Evolutionary conservation across 306 rosid genomes (phyloP), one percentile per base, ranked within the genome.

Genomic region (cucumber (Cucumis sativus)): DNA sequence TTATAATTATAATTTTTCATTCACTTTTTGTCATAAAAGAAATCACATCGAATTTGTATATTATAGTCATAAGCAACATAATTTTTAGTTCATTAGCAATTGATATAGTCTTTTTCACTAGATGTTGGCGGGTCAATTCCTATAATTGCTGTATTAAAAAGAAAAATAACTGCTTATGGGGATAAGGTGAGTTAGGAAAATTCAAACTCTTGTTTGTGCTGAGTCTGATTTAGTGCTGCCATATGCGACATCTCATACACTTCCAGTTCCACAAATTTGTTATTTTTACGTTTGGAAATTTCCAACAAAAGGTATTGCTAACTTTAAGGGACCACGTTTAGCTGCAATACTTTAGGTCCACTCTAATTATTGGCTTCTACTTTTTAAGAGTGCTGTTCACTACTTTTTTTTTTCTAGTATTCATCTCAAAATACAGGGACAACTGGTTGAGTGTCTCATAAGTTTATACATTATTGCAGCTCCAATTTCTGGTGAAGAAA

Each of bases 341-440:
- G 77, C 77, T 30, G 60, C 77, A 73, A 73, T 52, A 18, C 30
- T 51, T 72, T 51, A 72, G 77, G 77, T 73, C 62, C 77, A 54
- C 77, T 73, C 59, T 52, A 73, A 54, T 73, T 52, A 73, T 73
- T 73, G 77, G 77, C 49, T 73, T 73, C 62, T 54, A 51, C 77
- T 51, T 52, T 73, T 30, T 54, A 49, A 73, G 63, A 73, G 47
- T 73, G 63, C 77, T 30, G 47, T 9, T 54, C 62, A 33, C 77
- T 73, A 52, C n/a, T 73, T 49, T 71, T 13, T 68, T 68, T 71
- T 13, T 41, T 68, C 74, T 68, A 11, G 39, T 43, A 43, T 45
- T 14, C 8, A 72, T 72, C 4, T 54, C 47, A 17, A 18, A 16
- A 7, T 51, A 28, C 25, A 16, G 77, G 77, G 39, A 57, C n/a